Evolutionary conservation across 2,329 filamentous ascomycete species (phyloP), one percentile per base, ranked within the genome.

Genomic region (Cladosporium phlei): DNA sequence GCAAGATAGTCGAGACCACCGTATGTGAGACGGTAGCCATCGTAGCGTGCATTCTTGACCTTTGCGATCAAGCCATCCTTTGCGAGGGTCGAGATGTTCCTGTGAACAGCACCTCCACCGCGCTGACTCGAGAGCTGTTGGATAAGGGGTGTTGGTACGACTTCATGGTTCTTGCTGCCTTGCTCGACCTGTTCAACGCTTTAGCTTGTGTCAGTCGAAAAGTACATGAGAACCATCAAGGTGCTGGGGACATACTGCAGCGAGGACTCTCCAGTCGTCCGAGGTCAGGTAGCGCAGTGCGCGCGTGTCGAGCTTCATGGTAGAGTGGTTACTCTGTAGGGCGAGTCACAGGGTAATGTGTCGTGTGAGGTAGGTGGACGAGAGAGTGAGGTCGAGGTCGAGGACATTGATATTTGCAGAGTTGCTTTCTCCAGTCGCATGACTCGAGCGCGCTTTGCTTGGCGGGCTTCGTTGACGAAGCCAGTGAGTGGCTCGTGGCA

Each of bases 1-100:
- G 93, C 88, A n/a, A 98, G 82, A 68, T 98, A 98, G 72, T 98
- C 93, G 38, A 97, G 82, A 2, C 93, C 93, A 59, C 93, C 93
- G 65, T 98, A 98, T 5, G 91, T 95, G 46, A 98, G 78, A 44
- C 94, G 83, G 71, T 98, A 98, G 52, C 93, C 93, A 62, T 98
- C 93, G 70, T 98, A 98, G 67, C 88, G 91, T 53, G 91, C 88
- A 67, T 97, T 95, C 69, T 95, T 95, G 57, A 95, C 82, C 57
- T 86, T 86, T 34, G 86, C 89, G 59, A 98, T 95, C 59, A 98
- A 77, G 50, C 88, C 88, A 38, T 85, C 83, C 69, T 98, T 98
- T 53, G 93, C 93, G 43, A 98, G 82, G 44, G 82, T 84, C 19
- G 90, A 95, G 57, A 98, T 97, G 62, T 83, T 85, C 60, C 78